Percentiles rank a stretch among this genome's conserved stretches.
Conservation (phyloP, 2,329 filamentous ascomycete genomes). For the Fusarium sarcochroum region DNA sequence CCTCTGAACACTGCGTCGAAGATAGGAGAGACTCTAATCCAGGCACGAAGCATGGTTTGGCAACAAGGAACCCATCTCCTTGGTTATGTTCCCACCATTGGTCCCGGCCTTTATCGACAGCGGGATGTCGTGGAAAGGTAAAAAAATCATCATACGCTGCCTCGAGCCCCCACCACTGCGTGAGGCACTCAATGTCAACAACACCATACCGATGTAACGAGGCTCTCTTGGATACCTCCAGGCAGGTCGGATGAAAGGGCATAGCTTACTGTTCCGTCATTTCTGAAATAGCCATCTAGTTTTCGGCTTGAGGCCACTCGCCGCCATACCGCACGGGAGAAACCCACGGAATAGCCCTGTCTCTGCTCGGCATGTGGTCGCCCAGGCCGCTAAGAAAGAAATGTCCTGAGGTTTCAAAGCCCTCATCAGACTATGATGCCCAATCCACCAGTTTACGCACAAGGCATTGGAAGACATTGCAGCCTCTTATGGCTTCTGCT, state of each 20-base stretch:
- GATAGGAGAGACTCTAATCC: constrained; percentile 13
- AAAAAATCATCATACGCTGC: background rate
- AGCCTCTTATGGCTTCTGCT: constrained; percentile 45
- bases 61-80: constrained; percentile 37
- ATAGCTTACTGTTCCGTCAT: constrained; percentile 17
- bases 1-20: background rate
- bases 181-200: constrained; percentile 41
- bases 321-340: constrained; percentile 30
- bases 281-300: constrained; percentile 2
- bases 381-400: constrained; percentile 43
- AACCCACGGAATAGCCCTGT: background rate
- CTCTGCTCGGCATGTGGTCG: constrained; percentile 31
- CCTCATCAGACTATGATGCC: constrained; percentile 28
- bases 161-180: constrained; percentile 28
- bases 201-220: constrained; percentile 25
- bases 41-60: constrained; percentile 42
- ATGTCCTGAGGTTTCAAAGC: constrained; percentile 31
- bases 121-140: constrained; percentile 19
- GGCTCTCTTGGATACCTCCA: constrained; percentile 50
- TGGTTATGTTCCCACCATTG: constrained; percentile 32
- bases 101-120: background rate
- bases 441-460: constrained; percentile 39
- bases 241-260: constrained; percentile 50
- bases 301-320: background rate
- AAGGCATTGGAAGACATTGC: constrained; percentile 47